A percentile compares a stretch with the other conserved stretches of the same genome.
Conservation (phyloP, 805 yeast species). For the Metschnikowia kofuensis region DNA sequence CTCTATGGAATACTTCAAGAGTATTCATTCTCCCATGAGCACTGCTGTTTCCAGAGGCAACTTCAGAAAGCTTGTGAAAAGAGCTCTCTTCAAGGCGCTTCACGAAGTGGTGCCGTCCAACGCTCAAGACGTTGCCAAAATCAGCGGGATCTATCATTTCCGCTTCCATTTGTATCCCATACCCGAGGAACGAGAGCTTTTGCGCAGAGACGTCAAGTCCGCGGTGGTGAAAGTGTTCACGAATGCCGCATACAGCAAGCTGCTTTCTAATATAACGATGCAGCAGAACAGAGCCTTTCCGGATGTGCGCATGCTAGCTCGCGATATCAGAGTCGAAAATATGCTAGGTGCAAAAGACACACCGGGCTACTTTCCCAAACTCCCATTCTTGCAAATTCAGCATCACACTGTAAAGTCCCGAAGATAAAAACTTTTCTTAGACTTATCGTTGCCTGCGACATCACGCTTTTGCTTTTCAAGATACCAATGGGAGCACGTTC, state of each 20-base stretch:
- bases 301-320: slow-evolving; percentile 3
- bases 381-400: slow-evolving; percentile 9
- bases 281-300: slow-evolving; percentile 5
- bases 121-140: slow-evolving; percentile 5
- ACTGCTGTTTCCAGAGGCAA: slow-evolving; percentile 31
- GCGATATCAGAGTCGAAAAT: slow-evolving; percentile 12
- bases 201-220: slow-evolving; percentile 1
- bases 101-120: slow-evolving; percentile 9
- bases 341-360: slow-evolving; percentile 9
- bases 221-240: slow-evolving; percentile 13
- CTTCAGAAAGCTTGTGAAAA: slow-evolving; percentile 36
- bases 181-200: slow-evolving; percentile 2
- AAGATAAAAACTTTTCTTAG: not conserved
- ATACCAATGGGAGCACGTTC: slow-evolving; percentile 26
- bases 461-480: not conserved
- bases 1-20: slow-evolving; percentile 21
- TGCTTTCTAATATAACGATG: not conserved
- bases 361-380: slow-evolving; percentile 18
- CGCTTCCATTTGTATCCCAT: slow-evolving; percentile 9
- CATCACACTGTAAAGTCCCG: not conserved
- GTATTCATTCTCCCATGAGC: slow-evolving; percentile 27
- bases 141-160: slow-evolving; percentile 17
- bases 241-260: not conserved
- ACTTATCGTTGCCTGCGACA: no score
- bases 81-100: slow-evolving; percentile 10